Conservation (phyloP, 2,329 filamentous ascomycete genomes). For the Fusarium redolens region DNA sequence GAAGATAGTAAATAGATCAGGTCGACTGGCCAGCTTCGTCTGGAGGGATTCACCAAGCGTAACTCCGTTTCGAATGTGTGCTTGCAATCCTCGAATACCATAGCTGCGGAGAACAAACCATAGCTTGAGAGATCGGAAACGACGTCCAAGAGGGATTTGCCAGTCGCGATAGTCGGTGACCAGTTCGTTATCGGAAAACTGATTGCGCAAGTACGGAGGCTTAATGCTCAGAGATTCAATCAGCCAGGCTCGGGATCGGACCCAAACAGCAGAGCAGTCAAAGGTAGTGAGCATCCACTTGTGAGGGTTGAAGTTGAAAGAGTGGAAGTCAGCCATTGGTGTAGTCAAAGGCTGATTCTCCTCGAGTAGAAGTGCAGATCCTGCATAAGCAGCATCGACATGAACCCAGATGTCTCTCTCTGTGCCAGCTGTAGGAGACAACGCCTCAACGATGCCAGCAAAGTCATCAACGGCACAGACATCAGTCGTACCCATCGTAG, state of each 20-base stretch:
- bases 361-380: constrained; percentile 82
- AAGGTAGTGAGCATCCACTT: constrained; percentile 99
- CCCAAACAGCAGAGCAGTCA: constrained; percentile 83
- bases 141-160: constrained; percentile 91
- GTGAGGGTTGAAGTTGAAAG: constrained; percentile 95
- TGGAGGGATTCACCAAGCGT: constrained; percentile 76
- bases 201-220: constrained; percentile 84
- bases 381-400: constrained; percentile 92
- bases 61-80: constrained; percentile 77
- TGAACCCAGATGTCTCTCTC: constrained; percentile 83
- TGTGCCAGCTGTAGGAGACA: constrained; percentile 47
- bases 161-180: constrained; percentile 97
- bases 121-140: constrained; percentile 90
- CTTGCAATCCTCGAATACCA: constrained; percentile 79
- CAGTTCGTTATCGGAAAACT: constrained; percentile 81
- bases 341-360: constrained; percentile 79
- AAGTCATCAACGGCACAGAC: constrained; percentile 91
- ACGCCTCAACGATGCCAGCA: constrained; percentile 68
- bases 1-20: constrained; percentile 81
- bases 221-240: constrained; percentile 82
- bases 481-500: constrained; percentile 88
- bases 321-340: constrained; percentile 72
- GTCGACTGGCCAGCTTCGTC: constrained; percentile 64
- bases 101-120: constrained; percentile 94
- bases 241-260: constrained; percentile 79